Conservation (phyloP, 202 grass and related monocot species). For the Panicum virgatum region DNA sequence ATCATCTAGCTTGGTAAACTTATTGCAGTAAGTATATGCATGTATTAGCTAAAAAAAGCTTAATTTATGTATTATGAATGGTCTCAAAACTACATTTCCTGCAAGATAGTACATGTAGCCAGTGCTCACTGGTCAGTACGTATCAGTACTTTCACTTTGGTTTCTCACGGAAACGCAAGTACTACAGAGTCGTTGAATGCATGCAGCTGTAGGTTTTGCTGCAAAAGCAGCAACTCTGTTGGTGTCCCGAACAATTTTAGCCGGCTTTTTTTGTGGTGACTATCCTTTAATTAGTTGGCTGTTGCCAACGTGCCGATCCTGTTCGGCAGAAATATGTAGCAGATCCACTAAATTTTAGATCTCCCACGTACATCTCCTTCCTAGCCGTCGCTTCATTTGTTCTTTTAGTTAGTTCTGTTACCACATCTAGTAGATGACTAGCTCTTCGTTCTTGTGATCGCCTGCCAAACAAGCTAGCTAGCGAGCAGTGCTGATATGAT, state of each 20-base stretch:
- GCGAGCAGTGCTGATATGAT: background rate
- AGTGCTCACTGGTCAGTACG: background rate
- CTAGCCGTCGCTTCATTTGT: too few relatives aligned
- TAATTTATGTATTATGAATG: background rate
- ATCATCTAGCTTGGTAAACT: background rate
- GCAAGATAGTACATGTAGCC: background rate
- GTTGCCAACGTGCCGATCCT: background rate
- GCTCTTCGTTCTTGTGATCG: background rate
- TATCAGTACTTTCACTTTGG: background rate
- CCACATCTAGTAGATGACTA: background rate
- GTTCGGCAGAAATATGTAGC: background rate
- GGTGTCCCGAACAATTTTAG: background rate
- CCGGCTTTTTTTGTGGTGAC: background rate
- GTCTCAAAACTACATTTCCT: slow-evolving; percentile 32
- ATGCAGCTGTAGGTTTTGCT: background rate
- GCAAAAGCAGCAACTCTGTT: background rate
- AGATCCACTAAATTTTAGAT: too few relatives aligned
- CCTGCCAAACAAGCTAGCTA: slow-evolving; percentile 17
- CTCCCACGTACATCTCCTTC: too few relatives aligned
- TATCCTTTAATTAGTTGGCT: background rate
- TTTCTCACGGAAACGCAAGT: background rate
- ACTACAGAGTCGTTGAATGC: background rate
- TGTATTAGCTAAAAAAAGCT: background rate
- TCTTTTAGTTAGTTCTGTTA: background rate
- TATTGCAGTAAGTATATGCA: too few relatives aligned